phyloP scores from a whole-genome alignment of 2,329 filamentous ascomycete species.

The Sporothrix globosa region DNA sequence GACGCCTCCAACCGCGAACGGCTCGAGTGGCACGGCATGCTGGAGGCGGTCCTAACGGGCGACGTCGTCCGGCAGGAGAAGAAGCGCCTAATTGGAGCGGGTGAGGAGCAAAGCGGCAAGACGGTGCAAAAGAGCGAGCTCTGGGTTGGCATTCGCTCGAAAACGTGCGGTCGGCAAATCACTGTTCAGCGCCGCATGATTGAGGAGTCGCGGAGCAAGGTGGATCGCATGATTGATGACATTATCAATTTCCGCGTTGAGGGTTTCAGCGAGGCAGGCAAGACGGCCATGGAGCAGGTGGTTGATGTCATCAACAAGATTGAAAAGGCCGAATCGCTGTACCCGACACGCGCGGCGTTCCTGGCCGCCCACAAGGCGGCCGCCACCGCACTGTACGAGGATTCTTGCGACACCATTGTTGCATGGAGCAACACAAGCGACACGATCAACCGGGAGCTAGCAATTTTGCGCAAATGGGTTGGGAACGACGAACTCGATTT shows the following conservation, averaged over 20 bases:
- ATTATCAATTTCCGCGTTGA: constrained; percentile 94
- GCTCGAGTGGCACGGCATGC: constrained; percentile 97
- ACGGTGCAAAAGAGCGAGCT: constrained; percentile 76
- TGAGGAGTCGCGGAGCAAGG: constrained; percentile 75
- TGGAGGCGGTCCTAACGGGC: constrained; percentile 91
- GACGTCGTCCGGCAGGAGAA: constrained; percentile 98
- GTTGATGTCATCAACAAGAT: constrained; percentile 88
- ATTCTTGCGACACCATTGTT: constrained; percentile 85
- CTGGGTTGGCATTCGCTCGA: constrained; percentile 86
- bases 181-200: constrained; percentile 84
- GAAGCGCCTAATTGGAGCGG: constrained; percentile 84
- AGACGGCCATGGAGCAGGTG: constrained; percentile 84
- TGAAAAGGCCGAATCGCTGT: constrained; percentile 82
- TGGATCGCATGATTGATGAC: constrained; percentile 78
- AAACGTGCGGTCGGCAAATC: constrained; percentile 79
- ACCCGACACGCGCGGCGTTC: constrained; percentile 77
- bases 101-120: constrained; percentile 60
- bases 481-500: constrained; percentile 96
- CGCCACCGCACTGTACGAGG: constrained; percentile 73
- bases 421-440: constrained; percentile 97
- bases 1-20: constrained; percentile 86
- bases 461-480: constrained; percentile 92
- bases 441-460: constrained; percentile 92
- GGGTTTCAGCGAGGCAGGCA: constrained; percentile 87
- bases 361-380: constrained; percentile 75